A percentile compares a stretch with the other conserved stretches of the same genome.
Evolutionary conservation across 1,284 basidiomycete species (phyloP).

Genomic region (Apiotrichum montevideense): DNA sequence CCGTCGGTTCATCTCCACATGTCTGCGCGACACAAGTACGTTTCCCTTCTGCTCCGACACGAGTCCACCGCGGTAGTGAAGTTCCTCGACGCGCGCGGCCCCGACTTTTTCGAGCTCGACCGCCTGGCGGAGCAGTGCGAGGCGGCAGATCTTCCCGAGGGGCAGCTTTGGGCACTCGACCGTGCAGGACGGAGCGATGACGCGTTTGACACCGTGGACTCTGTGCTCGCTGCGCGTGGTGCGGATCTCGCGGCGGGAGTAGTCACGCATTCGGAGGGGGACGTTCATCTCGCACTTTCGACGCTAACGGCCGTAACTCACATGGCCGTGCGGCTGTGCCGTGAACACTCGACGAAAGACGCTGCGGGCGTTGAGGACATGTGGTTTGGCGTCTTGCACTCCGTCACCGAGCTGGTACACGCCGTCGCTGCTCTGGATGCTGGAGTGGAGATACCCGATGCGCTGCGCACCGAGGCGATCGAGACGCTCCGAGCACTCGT

Average conservation of each 20-base stretch:
- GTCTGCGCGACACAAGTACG: slow-evolving; percentile 56
- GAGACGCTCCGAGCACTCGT: slow-evolving; percentile 64
- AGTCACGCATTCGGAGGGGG: slow-evolving; percentile 35
- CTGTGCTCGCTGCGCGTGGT: slow-evolving; percentile 57
- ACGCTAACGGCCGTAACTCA: slow-evolving; percentile 8
- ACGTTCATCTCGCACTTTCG: slow-evolving; percentile 48
- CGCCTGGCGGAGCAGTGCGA: slow-evolving; percentile 63
- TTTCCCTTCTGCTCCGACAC: slow-evolving; percentile 66
- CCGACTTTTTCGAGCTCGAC: slow-evolving; percentile 57
- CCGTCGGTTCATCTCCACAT: slow-evolving; percentile 50
- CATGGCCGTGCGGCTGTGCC: slow-evolving; percentile 61
- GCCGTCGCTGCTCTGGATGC: slow-evolving; percentile 50
- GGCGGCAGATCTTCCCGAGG: slow-evolving; percentile 61
- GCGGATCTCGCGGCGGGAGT: slow-evolving; percentile 53
- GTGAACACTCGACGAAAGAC: slow-evolving; percentile 54
- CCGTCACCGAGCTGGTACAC: slow-evolving; percentile 74
- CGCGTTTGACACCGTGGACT: slow-evolving; percentile 63
- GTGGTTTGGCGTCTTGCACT: slow-evolving; percentile 80
- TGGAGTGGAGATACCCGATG: not conserved
- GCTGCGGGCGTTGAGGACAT: slow-evolving; percentile 65
- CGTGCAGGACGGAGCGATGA: slow-evolving; percentile 58
- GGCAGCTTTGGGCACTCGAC: slow-evolving; percentile 75
- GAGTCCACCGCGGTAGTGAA: slow-evolving; percentile 62
- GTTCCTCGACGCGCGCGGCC: slow-evolving; percentile 59
- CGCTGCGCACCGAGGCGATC: slow-evolving; percentile 35